phyloP scores from a whole-genome alignment of 1,139 yeast species.

The Wickerhamiella pararugosa region DNA sequence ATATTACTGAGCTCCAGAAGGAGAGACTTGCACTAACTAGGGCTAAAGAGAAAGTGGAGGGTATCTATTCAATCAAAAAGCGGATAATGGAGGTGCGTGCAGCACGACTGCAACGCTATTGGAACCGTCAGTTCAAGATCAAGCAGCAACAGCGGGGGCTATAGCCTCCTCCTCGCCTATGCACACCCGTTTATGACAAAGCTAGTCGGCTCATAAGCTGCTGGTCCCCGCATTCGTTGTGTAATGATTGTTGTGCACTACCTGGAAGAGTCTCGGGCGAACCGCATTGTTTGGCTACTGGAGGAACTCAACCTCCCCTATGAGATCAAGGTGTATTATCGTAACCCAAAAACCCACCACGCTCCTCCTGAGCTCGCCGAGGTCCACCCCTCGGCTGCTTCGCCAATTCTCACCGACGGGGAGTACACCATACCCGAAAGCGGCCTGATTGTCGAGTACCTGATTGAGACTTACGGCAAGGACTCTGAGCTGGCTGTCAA shows the following conservation, averaged over 20 bases:
- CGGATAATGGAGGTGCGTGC: neutral
- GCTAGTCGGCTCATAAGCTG: too few species aligned
- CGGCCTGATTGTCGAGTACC: slow-evolving; percentile 18
- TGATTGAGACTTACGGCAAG: slow-evolving; percentile 25
- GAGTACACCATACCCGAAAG: slow-evolving; percentile 16
- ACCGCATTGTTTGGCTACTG: slow-evolving; percentile 38
- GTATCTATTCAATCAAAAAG: neutral
- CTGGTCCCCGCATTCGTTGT: too few species aligned
- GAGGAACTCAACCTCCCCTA: slow-evolving; percentile 38
- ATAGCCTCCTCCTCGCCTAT: too few species aligned
- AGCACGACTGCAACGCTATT: neutral
- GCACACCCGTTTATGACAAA: too few species aligned
- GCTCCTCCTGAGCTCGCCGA: slow-evolving; percentile 33
- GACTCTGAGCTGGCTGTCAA: slow-evolving; percentile 18
- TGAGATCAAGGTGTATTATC: slow-evolving; percentile 31
- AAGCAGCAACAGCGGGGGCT: neutral
- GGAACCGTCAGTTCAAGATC: neutral
- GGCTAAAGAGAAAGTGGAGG: neutral
- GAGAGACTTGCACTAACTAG: neutral
- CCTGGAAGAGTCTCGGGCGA: slow-evolving; percentile 38
- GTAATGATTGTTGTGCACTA: slow-evolving; percentile 7
- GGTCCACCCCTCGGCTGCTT: slow-evolving; percentile 41
- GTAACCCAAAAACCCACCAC: slow-evolving; percentile 27
- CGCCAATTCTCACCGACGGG: slow-evolving; percentile 34
- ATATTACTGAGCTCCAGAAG: neutral